phyloP scores from a whole-genome alignment of 345 rosid genomes.

The Euphorbia peplus region DNA sequence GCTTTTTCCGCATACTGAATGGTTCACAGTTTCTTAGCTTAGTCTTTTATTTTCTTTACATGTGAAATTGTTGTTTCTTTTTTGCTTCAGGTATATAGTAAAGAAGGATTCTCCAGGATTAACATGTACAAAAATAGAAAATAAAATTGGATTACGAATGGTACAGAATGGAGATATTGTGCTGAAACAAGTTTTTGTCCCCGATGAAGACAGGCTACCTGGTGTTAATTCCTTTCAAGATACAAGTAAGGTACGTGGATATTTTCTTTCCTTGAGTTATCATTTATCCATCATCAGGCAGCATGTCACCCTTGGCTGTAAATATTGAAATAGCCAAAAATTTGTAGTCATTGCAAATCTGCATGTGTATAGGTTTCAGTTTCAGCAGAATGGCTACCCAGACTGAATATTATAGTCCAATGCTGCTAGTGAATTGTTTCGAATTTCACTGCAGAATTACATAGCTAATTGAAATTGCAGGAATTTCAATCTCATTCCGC shows the following conservation, averaged over 20 bases:
- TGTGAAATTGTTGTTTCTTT: conserved; percentile 7
- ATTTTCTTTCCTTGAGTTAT: conserved; percentile 7
- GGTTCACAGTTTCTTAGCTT: neutral
- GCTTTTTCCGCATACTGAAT: neutral
- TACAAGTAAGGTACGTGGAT: conserved; percentile 67
- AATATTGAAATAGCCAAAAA: neutral
- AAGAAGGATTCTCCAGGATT: conserved; percentile 94
- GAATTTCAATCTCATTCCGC: neutral
- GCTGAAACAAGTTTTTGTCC: conserved; percentile 71
- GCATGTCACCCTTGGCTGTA: neutral
- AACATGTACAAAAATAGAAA: conserved; percentile 73
- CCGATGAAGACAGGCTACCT: conserved; percentile 81
- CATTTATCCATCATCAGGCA: neutral
- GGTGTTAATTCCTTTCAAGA: conserved; percentile 91
- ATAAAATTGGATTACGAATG: conserved; percentile 89
- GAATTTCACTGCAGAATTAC: neutral
- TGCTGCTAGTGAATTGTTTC: neutral
- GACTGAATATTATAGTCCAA: neutral
- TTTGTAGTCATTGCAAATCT: neutral
- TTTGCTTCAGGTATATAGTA: conserved; percentile 64
- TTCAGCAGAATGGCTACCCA: neutral
- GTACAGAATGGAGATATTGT: conserved; percentile 97
- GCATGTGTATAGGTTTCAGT: neutral
- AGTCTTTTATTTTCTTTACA: conserved; percentile 1
- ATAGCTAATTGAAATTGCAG: neutral